phyloP scores from a whole-genome alignment of 768 basidiomycete genomes.

The Mycena amicta region DNA sequence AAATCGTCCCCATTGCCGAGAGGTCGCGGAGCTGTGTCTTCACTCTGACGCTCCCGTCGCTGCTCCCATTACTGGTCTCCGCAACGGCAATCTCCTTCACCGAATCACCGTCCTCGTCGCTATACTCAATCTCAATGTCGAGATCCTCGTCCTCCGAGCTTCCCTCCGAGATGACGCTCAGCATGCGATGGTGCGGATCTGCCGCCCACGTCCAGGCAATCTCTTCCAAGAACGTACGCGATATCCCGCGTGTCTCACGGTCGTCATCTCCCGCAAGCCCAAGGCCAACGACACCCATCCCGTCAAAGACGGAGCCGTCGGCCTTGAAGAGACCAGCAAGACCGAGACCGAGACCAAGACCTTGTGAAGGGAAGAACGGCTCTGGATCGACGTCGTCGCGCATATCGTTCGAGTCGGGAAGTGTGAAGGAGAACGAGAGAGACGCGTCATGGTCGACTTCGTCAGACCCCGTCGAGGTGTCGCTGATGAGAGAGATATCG shows the following conservation, averaged over 20 bases:
- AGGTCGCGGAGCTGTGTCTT: conserved; percentile 14
- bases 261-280: background rate
- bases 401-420: background rate
- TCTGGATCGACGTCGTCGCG: background rate
- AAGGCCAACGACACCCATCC: conserved; percentile 14
- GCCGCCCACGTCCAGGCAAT: conserved; percentile 14
- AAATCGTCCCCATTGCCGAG: conserved; percentile 14
- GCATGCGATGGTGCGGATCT: conserved; percentile 14
- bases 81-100: background rate
- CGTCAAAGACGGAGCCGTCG: conserved; percentile 19
- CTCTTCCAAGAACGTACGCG: conserved; percentile 20
- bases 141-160: background rate
- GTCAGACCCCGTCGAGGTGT: conserved; percentile 8
- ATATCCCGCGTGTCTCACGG: background rate
- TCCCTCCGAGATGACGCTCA: conserved; percentile 7
- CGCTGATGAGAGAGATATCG: conserved; percentile 21
- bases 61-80: background rate
- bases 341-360: conserved; percentile 18
- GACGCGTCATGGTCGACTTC: conserved; percentile 7
- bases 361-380: background rate
- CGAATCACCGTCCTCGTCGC: background rate
- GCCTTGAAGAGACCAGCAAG: conserved; percentile 15
- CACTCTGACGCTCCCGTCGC: background rate
- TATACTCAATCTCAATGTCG: background rate
- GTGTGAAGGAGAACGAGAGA: conserved; percentile 1